Evolutionary conservation across 768 basidiomycete genomes (phyloP).

Genomic region (Mycena vulgaris): DNA sequence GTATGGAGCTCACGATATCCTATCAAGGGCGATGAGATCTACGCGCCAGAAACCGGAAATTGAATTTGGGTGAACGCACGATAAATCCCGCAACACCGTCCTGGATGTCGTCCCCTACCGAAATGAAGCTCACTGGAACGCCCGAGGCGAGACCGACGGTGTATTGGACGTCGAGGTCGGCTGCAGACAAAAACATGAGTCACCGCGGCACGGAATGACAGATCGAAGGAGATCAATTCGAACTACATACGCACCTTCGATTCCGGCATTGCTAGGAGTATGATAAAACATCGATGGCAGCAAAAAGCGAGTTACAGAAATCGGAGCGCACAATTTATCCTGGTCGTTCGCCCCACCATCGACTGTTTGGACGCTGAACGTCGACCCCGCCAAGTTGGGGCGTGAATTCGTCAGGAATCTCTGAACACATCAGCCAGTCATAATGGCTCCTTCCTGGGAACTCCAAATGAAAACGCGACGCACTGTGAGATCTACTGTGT

Average conservation of each 20-base stretch:
- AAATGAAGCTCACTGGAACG: conserved; percentile 54
- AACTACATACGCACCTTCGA: conserved; percentile 42
- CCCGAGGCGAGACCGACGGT: conserved; percentile 51
- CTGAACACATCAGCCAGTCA: conserved; percentile 19
- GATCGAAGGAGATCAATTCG: background rate
- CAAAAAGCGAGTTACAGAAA: background rate
- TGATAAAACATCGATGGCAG: background rate
- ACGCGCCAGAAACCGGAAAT: background rate
- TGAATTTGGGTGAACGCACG: conserved; percentile 5
- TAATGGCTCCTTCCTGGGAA: background rate
- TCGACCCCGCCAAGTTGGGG: conserved; percentile 32
- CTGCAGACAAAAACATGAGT: conserved; percentile 42
- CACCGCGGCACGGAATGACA: conserved; percentile 30
- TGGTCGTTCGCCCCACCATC: conserved; percentile 46
- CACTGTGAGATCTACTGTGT: conserved; percentile 42
- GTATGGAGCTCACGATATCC: conserved; percentile 50
- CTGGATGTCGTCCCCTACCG: conserved; percentile 24
- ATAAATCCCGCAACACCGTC: conserved; percentile 29
- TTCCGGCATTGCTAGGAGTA: conserved; percentile 37
- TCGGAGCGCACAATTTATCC: conserved; percentile 31
- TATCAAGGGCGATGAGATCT: background rate
- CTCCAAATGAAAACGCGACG: too few species aligned
- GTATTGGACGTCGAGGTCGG: conserved; percentile 63
- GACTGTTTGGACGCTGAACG: conserved; percentile 36
- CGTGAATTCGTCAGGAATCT: conserved; percentile 51